Conservation (phyloP, 306 rosid species). For the Inga leiocalycina region DNA sequence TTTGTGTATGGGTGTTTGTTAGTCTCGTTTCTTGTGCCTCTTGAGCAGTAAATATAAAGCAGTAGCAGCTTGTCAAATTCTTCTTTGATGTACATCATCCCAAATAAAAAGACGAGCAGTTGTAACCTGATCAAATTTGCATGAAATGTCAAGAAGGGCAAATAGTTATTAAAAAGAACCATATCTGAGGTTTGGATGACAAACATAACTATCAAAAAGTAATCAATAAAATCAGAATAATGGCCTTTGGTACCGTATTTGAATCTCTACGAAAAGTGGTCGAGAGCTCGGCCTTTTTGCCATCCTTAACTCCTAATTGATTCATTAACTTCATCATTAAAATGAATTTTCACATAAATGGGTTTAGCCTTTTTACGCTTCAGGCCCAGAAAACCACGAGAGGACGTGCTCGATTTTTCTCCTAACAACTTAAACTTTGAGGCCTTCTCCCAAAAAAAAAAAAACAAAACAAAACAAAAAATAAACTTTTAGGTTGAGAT, state of each 20-base stretch:
- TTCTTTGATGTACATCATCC: conserved; percentile 86
- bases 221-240: neutral
- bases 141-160: neutral
- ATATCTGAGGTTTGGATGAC: neutral
- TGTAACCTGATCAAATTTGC: conserved; percentile 61
- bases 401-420: neutral
- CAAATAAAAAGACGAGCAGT: conserved; percentile 76
- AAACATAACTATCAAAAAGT: neutral
- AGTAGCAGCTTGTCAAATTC: conserved; percentile 48
- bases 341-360: neutral
- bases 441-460: neutral
- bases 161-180: conserved; percentile 2
- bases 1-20: conserved; percentile 24
- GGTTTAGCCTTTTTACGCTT: neutral
- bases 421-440: neutral
- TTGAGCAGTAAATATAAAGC: conserved; percentile 26
- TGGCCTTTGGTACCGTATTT: neutral
- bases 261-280: neutral
- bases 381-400: neutral
- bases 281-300: neutral
- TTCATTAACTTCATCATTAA: neutral
- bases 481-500: neutral
- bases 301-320: no score
- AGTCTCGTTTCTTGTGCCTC: conserved; percentile 35
- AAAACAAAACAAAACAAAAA: no score